These are phyloP conservation scores for Volvox carteri DNA, from an alignment of 163 green algal species.

Conservation along the genomic window DNA sequence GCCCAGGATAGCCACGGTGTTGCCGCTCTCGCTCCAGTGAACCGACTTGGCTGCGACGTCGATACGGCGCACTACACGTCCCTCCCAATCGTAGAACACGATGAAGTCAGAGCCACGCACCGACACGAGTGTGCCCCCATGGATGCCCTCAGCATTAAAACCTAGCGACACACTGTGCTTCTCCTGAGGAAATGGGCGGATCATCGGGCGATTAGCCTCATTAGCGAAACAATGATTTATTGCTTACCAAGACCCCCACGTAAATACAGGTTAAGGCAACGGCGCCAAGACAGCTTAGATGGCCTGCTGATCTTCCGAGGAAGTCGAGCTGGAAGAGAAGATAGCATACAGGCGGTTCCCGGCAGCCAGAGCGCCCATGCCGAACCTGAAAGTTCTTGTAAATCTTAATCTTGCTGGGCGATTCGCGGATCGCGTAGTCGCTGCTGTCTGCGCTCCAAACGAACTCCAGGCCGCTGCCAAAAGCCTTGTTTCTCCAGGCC, in stretches of 20 bases:
- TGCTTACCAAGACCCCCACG: too few species aligned
- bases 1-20: constrained; percentile 87
- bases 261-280: too few species aligned
- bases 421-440: constrained; percentile 89
- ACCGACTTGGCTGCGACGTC: constrained; percentile 89
- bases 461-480: constrained; percentile 91
- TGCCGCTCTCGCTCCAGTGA: constrained; percentile 92
- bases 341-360: too few species aligned
- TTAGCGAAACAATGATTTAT: too few species aligned
- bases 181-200: constrained; percentile 76
- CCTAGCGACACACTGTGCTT: constrained; percentile 82
- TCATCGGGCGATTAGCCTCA: too few species aligned
- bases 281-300: too few species aligned
- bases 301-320: too few species aligned
- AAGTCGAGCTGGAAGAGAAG: too few species aligned
- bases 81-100: constrained; percentile 97
- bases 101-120: constrained; percentile 92
- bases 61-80: constrained; percentile 81
- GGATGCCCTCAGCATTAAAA: constrained; percentile 91
- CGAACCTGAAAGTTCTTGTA: constrained; percentile 93
- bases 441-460: constrained; percentile 93
- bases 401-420: constrained; percentile 85
- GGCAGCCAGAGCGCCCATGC: not conserved
- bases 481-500: constrained; percentile 99
- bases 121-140: constrained; percentile 86